These are phyloP conservation scores for Fusarium goolgardi DNA, from an alignment of 2,329 filamentous ascomycete genomes.

Conservation along the genomic window DNA sequence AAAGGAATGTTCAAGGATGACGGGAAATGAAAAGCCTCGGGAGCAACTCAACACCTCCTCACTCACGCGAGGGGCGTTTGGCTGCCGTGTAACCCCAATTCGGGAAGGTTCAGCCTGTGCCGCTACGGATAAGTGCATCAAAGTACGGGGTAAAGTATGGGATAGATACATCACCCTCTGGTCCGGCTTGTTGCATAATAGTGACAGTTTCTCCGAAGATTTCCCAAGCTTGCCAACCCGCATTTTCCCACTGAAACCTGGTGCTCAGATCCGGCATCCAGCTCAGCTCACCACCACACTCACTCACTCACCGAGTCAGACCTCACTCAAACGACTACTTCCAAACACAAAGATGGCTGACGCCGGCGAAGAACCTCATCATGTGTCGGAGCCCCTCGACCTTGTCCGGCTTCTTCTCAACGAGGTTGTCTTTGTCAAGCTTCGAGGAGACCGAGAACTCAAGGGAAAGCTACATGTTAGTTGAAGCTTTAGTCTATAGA, in stretches of 20 bases:
- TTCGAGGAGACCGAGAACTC: conserved; percentile 93
- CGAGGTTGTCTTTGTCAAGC: conserved; percentile 96
- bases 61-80: conserved; percentile 30
- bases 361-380: conserved; percentile 75
- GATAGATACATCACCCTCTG: conserved; percentile 13
- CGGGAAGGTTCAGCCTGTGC: conserved; percentile 26
- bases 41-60: conserved; percentile 33
- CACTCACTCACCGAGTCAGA: conserved; percentile 15
- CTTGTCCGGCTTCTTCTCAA: conserved; percentile 94
- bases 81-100: conserved; percentile 43
- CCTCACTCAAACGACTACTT: not conserved
- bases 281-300: conserved; percentile 14
- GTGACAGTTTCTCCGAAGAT: conserved; percentile 39
- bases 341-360: conserved; percentile 77
- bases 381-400: conserved; percentile 92
- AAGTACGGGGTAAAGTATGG: conserved; percentile 26
- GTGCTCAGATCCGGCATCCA: conserved; percentile 26
- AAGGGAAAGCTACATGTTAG: conserved; percentile 94
- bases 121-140: conserved; percentile 31
- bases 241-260: conserved; percentile 41
- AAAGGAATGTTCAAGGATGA: conserved; percentile 9
- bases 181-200: conserved; percentile 16
- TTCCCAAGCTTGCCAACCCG: conserved; percentile 38
- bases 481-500: not conserved
- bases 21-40: conserved; percentile 19